Evolutionary conservation across 176 grass and related monocot species (phyloP).

Genomic region (Pontederia paniculata): DNA sequence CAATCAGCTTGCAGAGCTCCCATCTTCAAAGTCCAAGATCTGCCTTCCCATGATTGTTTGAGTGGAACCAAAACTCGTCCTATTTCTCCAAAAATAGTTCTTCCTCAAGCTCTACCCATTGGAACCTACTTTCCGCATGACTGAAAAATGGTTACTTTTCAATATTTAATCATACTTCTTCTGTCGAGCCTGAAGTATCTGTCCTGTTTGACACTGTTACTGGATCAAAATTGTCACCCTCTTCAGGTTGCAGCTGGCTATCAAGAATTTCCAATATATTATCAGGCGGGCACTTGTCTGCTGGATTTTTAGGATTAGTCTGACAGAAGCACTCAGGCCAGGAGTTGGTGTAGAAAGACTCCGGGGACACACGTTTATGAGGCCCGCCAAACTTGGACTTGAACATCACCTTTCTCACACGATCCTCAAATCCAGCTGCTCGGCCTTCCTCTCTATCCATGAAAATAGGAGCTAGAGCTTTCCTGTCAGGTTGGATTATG

Average conservation of each 20-base stretch:
- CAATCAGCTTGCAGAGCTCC: too few species aligned
- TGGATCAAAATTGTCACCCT: conserved; percentile 26
- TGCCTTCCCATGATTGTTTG: too few species aligned
- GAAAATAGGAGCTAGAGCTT: conserved; percentile 76
- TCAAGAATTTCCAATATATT: conserved; percentile 57
- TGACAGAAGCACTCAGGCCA: conserved; percentile 99
- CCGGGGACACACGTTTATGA: conserved; percentile 55
- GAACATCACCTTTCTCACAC: conserved; percentile 67
- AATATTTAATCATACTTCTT: not conserved
- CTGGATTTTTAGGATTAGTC: conserved; percentile 31
- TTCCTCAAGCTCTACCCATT: too few species aligned
- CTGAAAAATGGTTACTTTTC: too few species aligned
- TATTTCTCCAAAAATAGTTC: too few species aligned
- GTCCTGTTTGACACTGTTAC: conserved; percentile 15
- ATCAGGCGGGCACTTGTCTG: conserved; percentile 47
- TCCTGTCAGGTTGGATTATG: conserved; percentile 74
- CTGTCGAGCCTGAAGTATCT: conserved; percentile 20
- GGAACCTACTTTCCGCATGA: too few species aligned
- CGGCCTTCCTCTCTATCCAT: conserved; percentile 68
- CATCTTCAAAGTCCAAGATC: too few species aligned
- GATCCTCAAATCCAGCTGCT: conserved; percentile 48
- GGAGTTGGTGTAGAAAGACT: conserved; percentile 89
- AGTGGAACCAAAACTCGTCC: too few species aligned
- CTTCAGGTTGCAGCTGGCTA: conserved; percentile 40
- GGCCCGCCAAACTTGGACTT: conserved; percentile 60